A percentile compares a stretch with the other conserved stretches of the same genome.
These are phyloP conservation scores for Graphilbum ipis-grandicollis DNA, from an alignment of 2,329 filamentous ascomycete genomes.

Conservation along the genomic window DNA sequence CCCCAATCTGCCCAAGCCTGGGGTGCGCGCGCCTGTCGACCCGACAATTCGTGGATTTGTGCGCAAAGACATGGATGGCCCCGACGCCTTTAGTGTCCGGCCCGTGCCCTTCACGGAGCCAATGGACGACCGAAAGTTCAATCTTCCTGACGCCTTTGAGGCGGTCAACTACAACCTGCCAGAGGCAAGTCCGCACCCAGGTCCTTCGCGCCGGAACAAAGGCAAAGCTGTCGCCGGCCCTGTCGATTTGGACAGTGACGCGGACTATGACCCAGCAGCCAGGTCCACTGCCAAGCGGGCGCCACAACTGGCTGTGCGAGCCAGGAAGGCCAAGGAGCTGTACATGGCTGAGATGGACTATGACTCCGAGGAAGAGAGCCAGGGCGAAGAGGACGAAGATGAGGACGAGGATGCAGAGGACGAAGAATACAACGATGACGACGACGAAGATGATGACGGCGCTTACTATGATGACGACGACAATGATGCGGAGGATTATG, in stretches of 20 bases:
- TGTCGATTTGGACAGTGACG: constrained; percentile 5
- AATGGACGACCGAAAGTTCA: constrained; percentile 16
- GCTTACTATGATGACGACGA: constrained; percentile 1
- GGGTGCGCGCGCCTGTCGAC: constrained; percentile 9
- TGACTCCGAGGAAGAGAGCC: constrained; percentile 1
- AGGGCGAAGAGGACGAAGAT: not conserved
- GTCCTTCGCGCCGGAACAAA: not conserved
- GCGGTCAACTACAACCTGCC: not conserved
- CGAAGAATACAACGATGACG: not conserved
- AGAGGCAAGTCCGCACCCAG: not conserved
- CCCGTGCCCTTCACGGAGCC: constrained; percentile 16
- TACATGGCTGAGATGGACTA: constrained; percentile 1
- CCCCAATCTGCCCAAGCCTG: constrained; percentile 15
- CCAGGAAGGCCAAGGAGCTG: not conserved
- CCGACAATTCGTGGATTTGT: constrained; percentile 17
- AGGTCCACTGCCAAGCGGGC: not conserved
- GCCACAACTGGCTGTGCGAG: not conserved
- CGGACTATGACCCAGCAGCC: constrained; percentile 5
- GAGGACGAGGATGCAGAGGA: not conserved
- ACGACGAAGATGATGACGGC: not conserved
- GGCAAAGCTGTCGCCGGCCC: not conserved
- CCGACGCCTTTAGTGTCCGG: constrained; percentile 12
- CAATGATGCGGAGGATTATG: too few relatives aligned
- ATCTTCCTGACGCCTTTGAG: constrained; percentile 13
- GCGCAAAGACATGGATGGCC: constrained; percentile 11